phyloP scores from a whole-genome alignment of 768 basidiomycete genomes.

The Asterophora lycoperdoides region DNA sequence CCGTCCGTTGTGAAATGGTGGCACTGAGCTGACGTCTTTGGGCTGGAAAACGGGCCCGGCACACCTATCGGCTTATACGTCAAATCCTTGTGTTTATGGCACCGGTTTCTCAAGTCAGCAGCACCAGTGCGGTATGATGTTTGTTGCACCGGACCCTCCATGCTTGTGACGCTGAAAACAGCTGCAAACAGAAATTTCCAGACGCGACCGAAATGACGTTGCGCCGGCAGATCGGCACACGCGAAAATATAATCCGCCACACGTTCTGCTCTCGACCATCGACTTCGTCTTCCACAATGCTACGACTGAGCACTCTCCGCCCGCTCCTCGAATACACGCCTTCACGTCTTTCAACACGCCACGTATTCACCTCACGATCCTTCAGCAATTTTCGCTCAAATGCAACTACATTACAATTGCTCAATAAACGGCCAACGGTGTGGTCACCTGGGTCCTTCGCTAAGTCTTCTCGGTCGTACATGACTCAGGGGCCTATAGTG shows the following conservation, averaged over 20 bases:
- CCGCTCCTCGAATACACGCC: constrained; percentile 8
- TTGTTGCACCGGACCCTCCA: too few relatives aligned
- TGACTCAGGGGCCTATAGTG: constrained; percentile 39
- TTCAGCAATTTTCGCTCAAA: constrained; percentile 29
- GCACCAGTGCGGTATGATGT: too few relatives aligned
- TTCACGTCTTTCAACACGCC: background rate
- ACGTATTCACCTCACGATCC: constrained; percentile 7
- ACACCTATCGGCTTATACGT: too few relatives aligned
- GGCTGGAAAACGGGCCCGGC: too few relatives aligned
- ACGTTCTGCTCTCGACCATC: background rate
- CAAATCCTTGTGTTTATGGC: too few relatives aligned
- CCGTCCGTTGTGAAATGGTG: too few relatives aligned
- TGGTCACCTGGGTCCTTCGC: constrained; percentile 20
- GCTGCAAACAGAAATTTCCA: background rate
- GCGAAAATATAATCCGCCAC: background rate
- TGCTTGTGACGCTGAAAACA: background rate
- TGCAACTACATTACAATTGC: constrained; percentile 18
- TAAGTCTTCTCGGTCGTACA: constrained; percentile 40
- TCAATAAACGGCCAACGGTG: constrained; percentile 29
- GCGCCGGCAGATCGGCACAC: background rate
- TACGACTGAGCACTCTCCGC: constrained; percentile 12
- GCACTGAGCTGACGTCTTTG: too few relatives aligned
- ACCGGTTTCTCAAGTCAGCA: too few relatives aligned
- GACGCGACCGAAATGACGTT: background rate
- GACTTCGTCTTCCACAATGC: constrained; percentile 3